phyloP scores from a whole-genome alignment of 78 protist genomes.

The Pigoraptor vietnamica region DNA sequence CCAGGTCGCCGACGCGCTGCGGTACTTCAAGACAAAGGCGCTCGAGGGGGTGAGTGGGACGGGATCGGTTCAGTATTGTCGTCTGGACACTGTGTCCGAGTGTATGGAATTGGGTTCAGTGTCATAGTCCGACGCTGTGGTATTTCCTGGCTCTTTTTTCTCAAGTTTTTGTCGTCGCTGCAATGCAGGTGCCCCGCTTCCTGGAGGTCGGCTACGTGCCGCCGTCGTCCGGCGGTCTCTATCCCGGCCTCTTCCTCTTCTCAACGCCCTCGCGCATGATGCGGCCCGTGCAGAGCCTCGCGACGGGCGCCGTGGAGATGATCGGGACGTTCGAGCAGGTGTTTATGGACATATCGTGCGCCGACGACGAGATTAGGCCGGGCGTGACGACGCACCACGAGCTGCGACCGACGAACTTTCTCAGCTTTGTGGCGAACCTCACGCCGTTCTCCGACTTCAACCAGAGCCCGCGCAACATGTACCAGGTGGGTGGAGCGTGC shows the following conservation, averaged over 20 bases:
- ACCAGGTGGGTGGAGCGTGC: too few relatives aligned
- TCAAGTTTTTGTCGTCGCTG: too few relatives aligned
- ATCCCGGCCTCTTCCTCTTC: slow-evolving; percentile 48
- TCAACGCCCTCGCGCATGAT: slow-evolving; percentile 73
- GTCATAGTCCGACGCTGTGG: too few relatives aligned
- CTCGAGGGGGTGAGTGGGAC: too few relatives aligned
- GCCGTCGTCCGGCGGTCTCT: not conserved
- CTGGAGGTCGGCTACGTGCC: slow-evolving; percentile 46
- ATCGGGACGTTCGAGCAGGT: slow-evolving; percentile 94
- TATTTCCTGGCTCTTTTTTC: too few relatives aligned
- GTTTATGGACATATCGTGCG: slow-evolving; percentile 76
- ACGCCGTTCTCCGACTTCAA: slow-evolving; percentile 88
- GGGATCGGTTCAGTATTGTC: too few relatives aligned
- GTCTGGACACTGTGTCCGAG: too few relatives aligned
- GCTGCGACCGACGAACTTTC: slow-evolving; percentile 65
- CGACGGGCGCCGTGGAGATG: slow-evolving; percentile 43
- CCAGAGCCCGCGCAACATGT: slow-evolving; percentile 97
- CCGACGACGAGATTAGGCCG: slow-evolving; percentile 26
- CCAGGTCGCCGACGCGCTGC: slow-evolving; percentile 1
- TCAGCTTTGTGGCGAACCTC: slow-evolving; percentile 81
- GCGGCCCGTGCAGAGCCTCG: slow-evolving; percentile 83
- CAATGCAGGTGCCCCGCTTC: slow-evolving; percentile 16
- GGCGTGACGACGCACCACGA: slow-evolving; percentile 78
- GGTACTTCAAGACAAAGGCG: too few relatives aligned
- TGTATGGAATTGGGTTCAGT: too few relatives aligned